Evolutionary conservation across 768 basidiomycete genomes (phyloP).

Genomic region (Lactarius deliciosus): DNA sequence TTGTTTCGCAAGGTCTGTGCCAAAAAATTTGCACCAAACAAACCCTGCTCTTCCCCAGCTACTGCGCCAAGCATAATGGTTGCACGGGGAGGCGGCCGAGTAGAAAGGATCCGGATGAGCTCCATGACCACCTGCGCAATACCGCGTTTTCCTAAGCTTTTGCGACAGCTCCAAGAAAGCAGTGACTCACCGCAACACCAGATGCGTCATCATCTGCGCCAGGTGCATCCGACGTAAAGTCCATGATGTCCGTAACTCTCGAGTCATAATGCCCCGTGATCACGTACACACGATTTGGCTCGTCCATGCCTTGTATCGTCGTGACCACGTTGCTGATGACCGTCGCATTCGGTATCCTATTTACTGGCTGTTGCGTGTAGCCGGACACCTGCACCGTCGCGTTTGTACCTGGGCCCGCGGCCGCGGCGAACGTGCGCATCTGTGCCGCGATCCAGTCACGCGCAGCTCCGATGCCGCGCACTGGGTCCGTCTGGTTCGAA

Average conservation of each 20-base stretch:
- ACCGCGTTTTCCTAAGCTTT: background rate
- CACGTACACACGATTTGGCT: conserved; percentile 52
- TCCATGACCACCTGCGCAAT: conserved; percentile 45
- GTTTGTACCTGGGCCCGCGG: conserved; percentile 39
- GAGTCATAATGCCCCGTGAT: conserved; percentile 58
- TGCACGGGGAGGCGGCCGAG: conserved; percentile 42
- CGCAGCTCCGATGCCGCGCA: conserved; percentile 54
- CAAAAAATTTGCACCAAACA: conserved; percentile 50
- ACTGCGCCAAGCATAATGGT: conserved; percentile 55
- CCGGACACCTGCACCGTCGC: conserved; percentile 44
- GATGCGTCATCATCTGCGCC: conserved; percentile 57
- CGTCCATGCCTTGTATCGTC: conserved; percentile 48
- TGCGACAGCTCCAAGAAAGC: background rate
- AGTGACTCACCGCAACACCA: conserved; percentile 43
- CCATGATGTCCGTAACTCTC: conserved; percentile 41
- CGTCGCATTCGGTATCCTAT: conserved; percentile 42
- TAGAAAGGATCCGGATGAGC: conserved; percentile 52
- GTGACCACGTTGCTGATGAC: conserved; percentile 53
- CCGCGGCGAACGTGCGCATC: conserved; percentile 45
- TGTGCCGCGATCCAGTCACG: conserved; percentile 54
- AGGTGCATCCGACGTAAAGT: conserved; percentile 48
- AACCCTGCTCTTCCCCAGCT: conserved; percentile 52
- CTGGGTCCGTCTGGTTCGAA: conserved; percentile 53
- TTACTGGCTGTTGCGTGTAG: conserved; percentile 39
- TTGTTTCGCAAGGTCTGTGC: conserved; percentile 44